Evolutionary conservation across 257 asterid species (phyloP), one percentile per base, ranked within the genome.

Genomic region (Solanum sejunctum): DNA sequence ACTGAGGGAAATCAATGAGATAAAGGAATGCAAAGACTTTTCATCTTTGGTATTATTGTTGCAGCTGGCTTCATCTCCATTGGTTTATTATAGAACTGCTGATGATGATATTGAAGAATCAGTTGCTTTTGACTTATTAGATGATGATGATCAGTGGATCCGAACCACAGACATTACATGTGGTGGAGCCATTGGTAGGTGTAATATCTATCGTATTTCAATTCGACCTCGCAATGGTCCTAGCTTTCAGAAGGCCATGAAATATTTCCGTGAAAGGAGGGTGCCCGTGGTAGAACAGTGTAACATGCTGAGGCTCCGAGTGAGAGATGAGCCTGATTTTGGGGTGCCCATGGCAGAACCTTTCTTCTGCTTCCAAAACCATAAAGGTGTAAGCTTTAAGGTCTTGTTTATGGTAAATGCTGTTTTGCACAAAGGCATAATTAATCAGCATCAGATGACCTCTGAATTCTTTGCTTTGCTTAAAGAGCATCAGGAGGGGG

Each of bases 141-240:
- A 97, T 20, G 98, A 97, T 79, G 98, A 97, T 86, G 99, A 97
- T 89, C 98, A 98, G 0, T 97, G 99, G 99, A 93, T 97, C 51
- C 96, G 98, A 12, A 94, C 99, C 0, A 92, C 96, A 4, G 98
- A 97, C 87, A 90, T 95, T 86, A 92, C 94, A 41, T 88, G 90
- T 15, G 91, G 95, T 78, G 95, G 98, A 54, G 99, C 95, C 18
- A 89, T 95, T 67, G 99, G 98, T 73, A 90, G 98, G 89, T 94
- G 95, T 47, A 93, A 97, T 84, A 90, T 86, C n/a, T 97, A 91
- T 83, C 91, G 97, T 23, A 88, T 97, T 73, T 89, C 92, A 26
- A 80, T 94, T 51, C 89, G 87, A 72, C 98, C 98, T 20, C 32
- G 97, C 72, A 72, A 90, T 56, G 92, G 93, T 81, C 83, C 85